Conservation (phyloP, 2,329 filamentous ascomycete species). For the Microdochium paspali region DNA sequence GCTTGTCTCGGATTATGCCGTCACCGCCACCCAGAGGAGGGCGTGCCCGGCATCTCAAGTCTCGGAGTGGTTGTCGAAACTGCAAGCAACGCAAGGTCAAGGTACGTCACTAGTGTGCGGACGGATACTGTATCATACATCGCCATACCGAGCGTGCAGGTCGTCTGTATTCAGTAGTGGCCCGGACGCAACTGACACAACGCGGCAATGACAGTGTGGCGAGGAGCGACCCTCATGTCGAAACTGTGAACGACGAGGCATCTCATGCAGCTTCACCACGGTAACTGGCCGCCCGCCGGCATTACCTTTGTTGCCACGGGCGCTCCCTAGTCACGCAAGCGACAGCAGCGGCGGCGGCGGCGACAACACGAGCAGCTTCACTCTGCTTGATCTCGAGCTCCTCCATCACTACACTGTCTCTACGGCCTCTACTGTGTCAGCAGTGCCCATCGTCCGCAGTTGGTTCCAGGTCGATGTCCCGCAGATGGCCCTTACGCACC, state of each 20-base stretch:
- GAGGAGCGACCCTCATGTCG: slow-evolving; percentile 14
- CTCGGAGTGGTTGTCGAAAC: background rate
- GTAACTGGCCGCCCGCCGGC: background rate
- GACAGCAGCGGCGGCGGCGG: slow-evolving; percentile 3
- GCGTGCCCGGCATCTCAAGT: background rate
- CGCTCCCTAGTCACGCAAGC: slow-evolving; percentile 6
- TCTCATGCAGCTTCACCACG: background rate
- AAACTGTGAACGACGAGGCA: slow-evolving; percentile 10
- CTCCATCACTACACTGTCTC: slow-evolving; percentile 41
- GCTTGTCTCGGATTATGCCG: too few species aligned
- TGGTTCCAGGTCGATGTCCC: slow-evolving; percentile 38
- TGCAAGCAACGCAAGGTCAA: background rate
- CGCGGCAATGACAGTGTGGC: slow-evolving; percentile 9
- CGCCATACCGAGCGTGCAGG: too few species aligned
- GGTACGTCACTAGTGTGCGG: background rate
- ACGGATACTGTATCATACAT: too few species aligned
- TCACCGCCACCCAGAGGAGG: too few species aligned
- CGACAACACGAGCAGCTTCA: slow-evolving; percentile 10
- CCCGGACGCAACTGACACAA: background rate
- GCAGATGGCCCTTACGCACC: slow-evolving; percentile 32
- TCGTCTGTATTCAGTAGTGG: background rate
- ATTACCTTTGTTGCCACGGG: background rate
- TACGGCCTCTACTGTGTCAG: slow-evolving; percentile 36
- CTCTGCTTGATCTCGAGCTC: slow-evolving; percentile 35
- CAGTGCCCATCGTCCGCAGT: slow-evolving; percentile 27